Evolutionary conservation across 192 early-diverging fungal species (phyloP).

Genomic region (Linnemannia exigua): DNA sequence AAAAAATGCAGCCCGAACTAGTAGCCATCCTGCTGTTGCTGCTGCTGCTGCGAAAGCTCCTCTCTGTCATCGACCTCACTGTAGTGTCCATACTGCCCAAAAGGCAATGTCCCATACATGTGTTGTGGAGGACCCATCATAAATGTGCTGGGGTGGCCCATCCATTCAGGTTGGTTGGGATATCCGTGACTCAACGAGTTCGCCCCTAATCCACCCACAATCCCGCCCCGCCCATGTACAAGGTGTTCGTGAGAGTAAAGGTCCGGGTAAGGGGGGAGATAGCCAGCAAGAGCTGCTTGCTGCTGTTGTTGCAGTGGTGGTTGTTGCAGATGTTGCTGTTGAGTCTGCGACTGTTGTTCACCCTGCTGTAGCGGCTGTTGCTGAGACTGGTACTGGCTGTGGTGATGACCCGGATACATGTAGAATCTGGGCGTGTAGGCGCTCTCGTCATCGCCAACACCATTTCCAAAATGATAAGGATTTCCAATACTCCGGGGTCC

Average conservation of each 20-base stretch:
- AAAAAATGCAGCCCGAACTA: background rate
- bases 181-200: slow-evolving; percentile 26
- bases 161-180: slow-evolving; percentile 42
- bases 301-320: slow-evolving; percentile 12
- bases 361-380: slow-evolving; percentile 7
- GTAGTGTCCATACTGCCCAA: slow-evolving; percentile 19
- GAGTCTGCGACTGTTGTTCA: background rate
- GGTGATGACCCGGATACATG: slow-evolving; percentile 30
- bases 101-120: slow-evolving; percentile 17
- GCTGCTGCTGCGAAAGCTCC: background rate
- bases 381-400: slow-evolving; percentile 12
- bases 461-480: slow-evolving; percentile 27
- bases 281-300: slow-evolving; percentile 13
- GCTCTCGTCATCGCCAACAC: background rate
- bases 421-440: slow-evolving; percentile 39
- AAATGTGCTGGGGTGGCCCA: slow-evolving; percentile 37
- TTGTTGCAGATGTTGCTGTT: background rate
- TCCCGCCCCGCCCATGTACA: background rate
- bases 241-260: slow-evolving; percentile 16
- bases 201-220: slow-evolving; percentile 4
- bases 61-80: slow-evolving; percentile 3
- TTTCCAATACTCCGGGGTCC: background rate
- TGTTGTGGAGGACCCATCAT: slow-evolving; percentile 40
- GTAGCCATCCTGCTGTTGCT: background rate
- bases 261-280: slow-evolving; percentile 33